Percentiles rank a stretch among this genome's conserved stretches.
Evolutionary conservation across 2,329 filamentous ascomycete species (phyloP).

Genomic region (Penicillium oxalicum): DNA sequence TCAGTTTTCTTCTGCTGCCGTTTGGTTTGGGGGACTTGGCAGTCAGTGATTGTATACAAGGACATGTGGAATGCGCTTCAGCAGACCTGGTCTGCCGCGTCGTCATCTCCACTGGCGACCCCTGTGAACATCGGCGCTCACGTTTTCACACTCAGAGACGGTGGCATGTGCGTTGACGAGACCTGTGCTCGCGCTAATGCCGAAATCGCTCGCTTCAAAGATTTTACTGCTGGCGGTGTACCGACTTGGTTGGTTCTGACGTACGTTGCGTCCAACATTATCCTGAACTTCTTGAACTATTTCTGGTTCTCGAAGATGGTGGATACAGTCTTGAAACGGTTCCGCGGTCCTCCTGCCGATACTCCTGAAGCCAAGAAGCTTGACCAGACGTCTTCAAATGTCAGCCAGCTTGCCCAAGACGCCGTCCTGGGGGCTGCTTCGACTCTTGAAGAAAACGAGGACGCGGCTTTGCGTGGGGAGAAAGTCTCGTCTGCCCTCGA

Average conservation of each 20-base stretch:
- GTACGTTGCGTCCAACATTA: slow-evolving; percentile 54
- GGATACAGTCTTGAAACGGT: slow-evolving; percentile 57
- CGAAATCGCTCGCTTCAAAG: slow-evolving; percentile 47
- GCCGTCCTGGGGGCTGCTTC: slow-evolving; percentile 33
- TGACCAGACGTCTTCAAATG: slow-evolving; percentile 11
- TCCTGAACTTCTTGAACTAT: slow-evolving; percentile 58
- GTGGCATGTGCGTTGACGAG: slow-evolving; percentile 33
- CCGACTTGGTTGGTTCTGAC: slow-evolving; percentile 55
- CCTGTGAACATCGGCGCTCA: slow-evolving; percentile 29
- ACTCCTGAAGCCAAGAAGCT: slow-evolving; percentile 20
- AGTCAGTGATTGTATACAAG: slow-evolving; percentile 52
- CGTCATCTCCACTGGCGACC: slow-evolving; percentile 21
- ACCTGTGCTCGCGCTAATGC: slow-evolving; percentile 37
- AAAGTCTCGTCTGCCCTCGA: slow-evolving; percentile 36
- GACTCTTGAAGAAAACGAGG: slow-evolving; percentile 27
- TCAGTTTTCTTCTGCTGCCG: slow-evolving; percentile 56
- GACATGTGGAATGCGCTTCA: slow-evolving; percentile 53
- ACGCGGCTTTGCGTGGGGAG: slow-evolving; percentile 24
- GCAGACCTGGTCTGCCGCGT: slow-evolving; percentile 32
- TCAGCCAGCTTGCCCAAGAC: slow-evolving; percentile 26
- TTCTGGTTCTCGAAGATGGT: slow-evolving; percentile 66
- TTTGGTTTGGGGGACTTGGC: slow-evolving; percentile 58
- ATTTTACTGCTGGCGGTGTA: slow-evolving; percentile 35
- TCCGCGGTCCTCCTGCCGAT: slow-evolving; percentile 38
- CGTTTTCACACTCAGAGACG: slow-evolving; percentile 32